phyloP scores from a whole-genome alignment of 2,329 filamentous ascomycete genomes.

The Alternaria sp. region DNA sequence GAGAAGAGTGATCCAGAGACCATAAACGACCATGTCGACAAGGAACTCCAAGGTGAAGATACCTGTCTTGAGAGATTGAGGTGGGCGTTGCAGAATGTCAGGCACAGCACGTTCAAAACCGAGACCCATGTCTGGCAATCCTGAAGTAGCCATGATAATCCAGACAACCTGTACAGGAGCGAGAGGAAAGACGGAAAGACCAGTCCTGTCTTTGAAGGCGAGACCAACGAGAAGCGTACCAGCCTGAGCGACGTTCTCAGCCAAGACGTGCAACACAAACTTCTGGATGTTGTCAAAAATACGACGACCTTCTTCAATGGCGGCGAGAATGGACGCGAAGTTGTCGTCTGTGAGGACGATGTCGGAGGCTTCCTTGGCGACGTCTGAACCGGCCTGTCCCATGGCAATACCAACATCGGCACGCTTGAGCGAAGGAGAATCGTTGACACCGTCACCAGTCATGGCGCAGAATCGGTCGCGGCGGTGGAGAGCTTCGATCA shows the following conservation, averaged over 20 bases:
- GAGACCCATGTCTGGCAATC: constrained; percentile 79
- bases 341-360: constrained; percentile 91
- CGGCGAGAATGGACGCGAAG: constrained; percentile 84
- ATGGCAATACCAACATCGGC: constrained; percentile 90
- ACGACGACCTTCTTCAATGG: constrained; percentile 81
- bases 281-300: constrained; percentile 93
- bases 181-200: constrained; percentile 84
- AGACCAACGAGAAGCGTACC: constrained; percentile 82
- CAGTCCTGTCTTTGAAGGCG: constrained; percentile 75
- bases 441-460: constrained; percentile 90
- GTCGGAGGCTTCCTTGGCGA: constrained; percentile 81
- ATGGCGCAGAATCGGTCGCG: constrained; percentile 81
- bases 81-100: constrained; percentile 82
- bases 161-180: constrained; percentile 87
- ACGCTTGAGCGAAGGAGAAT: constrained; percentile 80
- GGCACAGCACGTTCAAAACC: constrained; percentile 78
- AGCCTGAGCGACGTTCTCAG: constrained; percentile 85
- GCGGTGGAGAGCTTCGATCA: constrained; percentile 87
- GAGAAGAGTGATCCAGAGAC: constrained; percentile 43
- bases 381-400: constrained; percentile 81
- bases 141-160: constrained; percentile 94
- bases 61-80: constrained; percentile 62
- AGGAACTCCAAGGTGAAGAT: constrained; percentile 52
- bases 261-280: constrained; percentile 78
- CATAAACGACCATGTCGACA: constrained; percentile 50